Evolutionary conservation across 83 land plant species (phyloP), one percentile per base, ranked within the genome.

Genomic region (Isoetes engelmannii): DNA sequence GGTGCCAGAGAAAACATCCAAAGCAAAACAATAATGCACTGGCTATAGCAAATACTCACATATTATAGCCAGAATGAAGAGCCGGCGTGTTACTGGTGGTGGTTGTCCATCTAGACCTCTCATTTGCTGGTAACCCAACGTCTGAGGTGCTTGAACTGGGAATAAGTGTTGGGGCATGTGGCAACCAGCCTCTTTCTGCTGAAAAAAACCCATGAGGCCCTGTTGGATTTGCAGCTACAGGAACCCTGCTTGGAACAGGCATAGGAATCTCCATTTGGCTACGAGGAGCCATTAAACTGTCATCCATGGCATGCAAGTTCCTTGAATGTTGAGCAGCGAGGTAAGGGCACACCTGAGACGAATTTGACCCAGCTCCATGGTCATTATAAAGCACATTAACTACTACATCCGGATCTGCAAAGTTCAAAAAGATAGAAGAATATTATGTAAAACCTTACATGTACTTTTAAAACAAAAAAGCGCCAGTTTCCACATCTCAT

Each of bases 381-480:
- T 59, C 72, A 57, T 44, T 50, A 7, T 47, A 19, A 20, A 55
- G 41, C 18, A 67, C 57, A 21, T 53, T 69, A 10, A 69, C 67
- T 18, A 69, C 68, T 13, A 59, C 17, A 28, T 60, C 72, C 43
- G 68, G 15, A 70, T 70, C 72, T 70, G 72, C 72, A 70, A 48
- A 48, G n/a, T n/a, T n/a, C 9, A 55, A 15, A n/a, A 19, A 18
- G 4, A 6, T 17, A 69, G n/a, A 4, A 37, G 13, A 4, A 5
- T 8, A 12, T 54, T 54, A 42, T 7, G 6, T 15, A 8, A 7
- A 19, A 7, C n/a, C n/a, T 6, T 44, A 67, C 9, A 15, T 8
- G 6, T 15, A 13, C 7, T 13, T 9, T 1, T 10, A 7, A 6
- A 28, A 17, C 66, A 63, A 63, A 63, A 65, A 65, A 65, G 8